Percentiles rank a stretch among this genome's conserved stretches.
These are phyloP conservation scores for Candida sonorensis DNA, from an alignment of 805 yeast species.

Conservation along the genomic window DNA sequence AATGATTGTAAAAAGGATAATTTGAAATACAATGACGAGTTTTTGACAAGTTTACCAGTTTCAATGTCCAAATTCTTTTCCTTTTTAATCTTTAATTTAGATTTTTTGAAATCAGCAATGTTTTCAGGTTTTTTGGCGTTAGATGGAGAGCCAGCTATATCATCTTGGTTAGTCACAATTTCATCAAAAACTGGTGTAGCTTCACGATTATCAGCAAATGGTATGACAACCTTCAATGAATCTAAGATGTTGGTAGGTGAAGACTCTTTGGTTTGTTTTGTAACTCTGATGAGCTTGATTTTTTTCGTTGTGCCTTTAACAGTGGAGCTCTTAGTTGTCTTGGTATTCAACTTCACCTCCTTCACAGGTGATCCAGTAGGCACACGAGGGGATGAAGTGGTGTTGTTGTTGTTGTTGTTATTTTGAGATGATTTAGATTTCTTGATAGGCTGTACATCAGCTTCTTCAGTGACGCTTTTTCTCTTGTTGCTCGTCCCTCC, in stretches of 20 bases:
- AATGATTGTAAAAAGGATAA: conserved; percentile 1
- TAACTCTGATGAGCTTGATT: conserved; percentile 5
- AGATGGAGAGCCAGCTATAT: background rate
- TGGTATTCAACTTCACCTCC: background rate
- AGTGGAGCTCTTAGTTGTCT: background rate
- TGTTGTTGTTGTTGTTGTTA: too few species aligned
- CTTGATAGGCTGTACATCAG: conserved; percentile 1
- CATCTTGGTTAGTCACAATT: too few species aligned
- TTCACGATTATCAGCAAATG: conserved; percentile 11
- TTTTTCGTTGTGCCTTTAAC: too few species aligned
- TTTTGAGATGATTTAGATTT: conserved; percentile 1
- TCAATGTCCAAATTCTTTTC: too few species aligned
- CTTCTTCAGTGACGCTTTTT: background rate
- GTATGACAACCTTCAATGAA: conserved; percentile 13
- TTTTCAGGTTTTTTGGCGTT: too few species aligned
- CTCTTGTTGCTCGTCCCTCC: background rate
- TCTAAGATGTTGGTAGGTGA: background rate
- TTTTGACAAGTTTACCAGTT: too few species aligned
- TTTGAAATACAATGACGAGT: too few species aligned
- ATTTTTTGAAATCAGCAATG: too few species aligned
- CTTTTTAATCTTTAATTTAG: too few species aligned
- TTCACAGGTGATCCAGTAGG: too few species aligned
- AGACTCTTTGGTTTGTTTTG: conserved; percentile 3
- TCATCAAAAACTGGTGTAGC: background rate
- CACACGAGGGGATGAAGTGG: too few species aligned